These are phyloP conservation scores for Candida pseudoviswanathii DNA, from an alignment of 1,139 yeast species.

Conservation along the genomic window DNA sequence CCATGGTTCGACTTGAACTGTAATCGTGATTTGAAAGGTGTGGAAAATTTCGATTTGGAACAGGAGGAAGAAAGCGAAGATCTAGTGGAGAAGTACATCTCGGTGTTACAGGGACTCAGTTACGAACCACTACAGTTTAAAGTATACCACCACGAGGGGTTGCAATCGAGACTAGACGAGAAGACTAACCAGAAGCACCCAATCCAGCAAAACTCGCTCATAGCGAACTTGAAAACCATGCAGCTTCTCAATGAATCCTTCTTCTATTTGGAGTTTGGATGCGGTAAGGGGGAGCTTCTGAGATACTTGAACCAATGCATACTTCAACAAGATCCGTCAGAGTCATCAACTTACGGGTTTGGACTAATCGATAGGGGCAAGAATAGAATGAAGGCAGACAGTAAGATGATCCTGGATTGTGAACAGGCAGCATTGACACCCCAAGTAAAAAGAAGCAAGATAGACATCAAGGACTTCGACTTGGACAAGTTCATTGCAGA, in stretches of 20 bases:
- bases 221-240: slow-evolving; percentile 62
- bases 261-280: slow-evolving; percentile 78
- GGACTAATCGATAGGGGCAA: slow-evolving; percentile 77
- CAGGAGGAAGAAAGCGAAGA: slow-evolving; percentile 17
- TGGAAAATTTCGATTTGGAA: slow-evolving; percentile 20
- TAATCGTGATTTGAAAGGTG: slow-evolving; percentile 26
- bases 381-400: slow-evolving; percentile 77
- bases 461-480: slow-evolving; percentile 77
- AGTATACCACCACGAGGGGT: slow-evolving; percentile 29
- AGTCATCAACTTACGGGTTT: slow-evolving; percentile 39
- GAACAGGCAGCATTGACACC: slow-evolving; percentile 24
- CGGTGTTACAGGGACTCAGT: slow-evolving; percentile 24
- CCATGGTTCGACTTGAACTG: slow-evolving; percentile 46
- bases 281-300: slow-evolving; percentile 86
- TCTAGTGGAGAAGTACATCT: slow-evolving; percentile 31
- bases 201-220: slow-evolving; percentile 76
- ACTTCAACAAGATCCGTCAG: slow-evolving; percentile 18
- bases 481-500: slow-evolving; percentile 48
- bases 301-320: slow-evolving; percentile 62
- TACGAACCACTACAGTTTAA: slow-evolving; percentile 16
- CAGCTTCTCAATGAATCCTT: slow-evolving; percentile 38
- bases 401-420: slow-evolving; percentile 61
- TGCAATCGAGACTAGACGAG: slow-evolving; percentile 41
- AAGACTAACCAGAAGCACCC: slow-evolving; percentile 73
- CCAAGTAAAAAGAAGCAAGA: slow-evolving; percentile 54